Percentiles rank a stretch among this genome's conserved stretches.
phyloP scores from a whole-genome alignment of 1,284 basidiomycete genomes.

The Malassezia psittaci region DNA sequence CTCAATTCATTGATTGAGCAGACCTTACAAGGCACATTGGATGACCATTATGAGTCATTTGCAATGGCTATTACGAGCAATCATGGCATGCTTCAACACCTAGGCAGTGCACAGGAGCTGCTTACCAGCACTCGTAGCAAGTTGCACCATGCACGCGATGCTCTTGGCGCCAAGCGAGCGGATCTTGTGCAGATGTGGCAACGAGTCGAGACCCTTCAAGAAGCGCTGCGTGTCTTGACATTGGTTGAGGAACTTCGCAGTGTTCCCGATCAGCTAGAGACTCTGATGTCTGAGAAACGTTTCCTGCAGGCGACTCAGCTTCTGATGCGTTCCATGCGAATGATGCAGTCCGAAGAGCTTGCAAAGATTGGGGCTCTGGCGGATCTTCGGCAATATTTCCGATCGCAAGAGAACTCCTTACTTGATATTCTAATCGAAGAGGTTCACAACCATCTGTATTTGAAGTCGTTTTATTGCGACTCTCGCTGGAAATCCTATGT shows the following conservation, averaged over 20 bases:
- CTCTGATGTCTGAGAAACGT: slow-evolving; percentile 88
- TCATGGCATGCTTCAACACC: slow-evolving; percentile 33
- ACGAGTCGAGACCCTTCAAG: slow-evolving; percentile 39
- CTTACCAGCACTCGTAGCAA: slow-evolving; percentile 29
- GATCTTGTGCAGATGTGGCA: slow-evolving; percentile 48
- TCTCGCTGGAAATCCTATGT: slow-evolving; percentile 76
- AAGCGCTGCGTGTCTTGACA: slow-evolving; percentile 36
- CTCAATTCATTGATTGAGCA: slow-evolving; percentile 37
- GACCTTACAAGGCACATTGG: slow-evolving; percentile 41
- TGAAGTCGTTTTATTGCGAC: slow-evolving; percentile 94
- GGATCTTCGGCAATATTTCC: slow-evolving; percentile 76
- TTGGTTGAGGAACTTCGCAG: slow-evolving; percentile 60
- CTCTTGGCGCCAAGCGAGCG: slow-evolving; percentile 38
- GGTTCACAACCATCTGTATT: slow-evolving; percentile 90
- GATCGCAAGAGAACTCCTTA: slow-evolving; percentile 61
- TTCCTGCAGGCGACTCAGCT: slow-evolving; percentile 80
- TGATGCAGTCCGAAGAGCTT: slow-evolving; percentile 83
- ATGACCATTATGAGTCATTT: slow-evolving; percentile 46
- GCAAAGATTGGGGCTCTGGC: slow-evolving; percentile 83
- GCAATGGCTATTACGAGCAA: slow-evolving; percentile 46
- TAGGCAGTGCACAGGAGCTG: slow-evolving; percentile 31
- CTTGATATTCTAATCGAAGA: slow-evolving; percentile 81
- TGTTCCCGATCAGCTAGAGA: slow-evolving; percentile 83
- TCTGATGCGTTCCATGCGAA: slow-evolving; percentile 76
- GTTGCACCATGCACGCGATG: slow-evolving; percentile 39